phyloP scores from a whole-genome alignment of 2,329 filamentous ascomycete species.

The Pseudocercospora eumusae region DNA sequence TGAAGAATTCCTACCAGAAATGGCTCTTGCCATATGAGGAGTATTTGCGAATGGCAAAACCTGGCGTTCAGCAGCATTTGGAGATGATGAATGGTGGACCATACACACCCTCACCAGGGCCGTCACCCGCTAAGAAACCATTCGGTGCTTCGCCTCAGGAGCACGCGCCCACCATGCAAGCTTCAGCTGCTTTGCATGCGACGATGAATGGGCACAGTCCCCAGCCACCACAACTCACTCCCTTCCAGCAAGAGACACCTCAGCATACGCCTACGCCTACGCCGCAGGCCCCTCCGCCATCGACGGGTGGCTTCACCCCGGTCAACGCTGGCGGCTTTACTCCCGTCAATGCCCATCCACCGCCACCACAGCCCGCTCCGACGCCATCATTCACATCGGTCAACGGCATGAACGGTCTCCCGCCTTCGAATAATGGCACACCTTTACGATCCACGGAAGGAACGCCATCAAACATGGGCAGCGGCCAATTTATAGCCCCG shows the following conservation, averaged over 20 bases:
- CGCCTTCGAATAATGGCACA: constrained; percentile 30
- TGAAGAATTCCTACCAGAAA: constrained; percentile 97
- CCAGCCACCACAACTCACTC: constrained; percentile 21
- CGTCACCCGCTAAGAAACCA: constrained; percentile 68
- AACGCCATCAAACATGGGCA: constrained; percentile 51
- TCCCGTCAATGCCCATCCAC: constrained; percentile 60
- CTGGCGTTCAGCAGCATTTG: constrained; percentile 92
- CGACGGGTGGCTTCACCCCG: constrained; percentile 67
- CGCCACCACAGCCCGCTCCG: constrained; percentile 33
- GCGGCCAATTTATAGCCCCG: constrained; percentile 28
- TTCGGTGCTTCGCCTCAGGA: constrained; percentile 51
- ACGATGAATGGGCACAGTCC: constrained; percentile 48
- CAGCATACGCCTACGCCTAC: constrained; percentile 43
- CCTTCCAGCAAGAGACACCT: constrained; percentile 47
- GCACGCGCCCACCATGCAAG: constrained; percentile 67
- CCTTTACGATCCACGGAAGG: constrained; percentile 42
- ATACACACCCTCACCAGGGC: constrained; percentile 73
- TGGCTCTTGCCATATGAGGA: constrained; percentile 98
- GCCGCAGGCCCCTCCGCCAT: constrained; percentile 56
- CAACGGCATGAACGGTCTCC: constrained; percentile 54
- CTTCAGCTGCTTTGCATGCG: constrained; percentile 59
- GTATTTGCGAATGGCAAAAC: constrained; percentile 85
- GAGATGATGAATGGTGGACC: constrained; percentile 92
- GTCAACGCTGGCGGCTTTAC: constrained; percentile 68
- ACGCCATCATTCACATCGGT: constrained; percentile 58